Evolutionary conservation across 2,329 filamentous ascomycete genomes (phyloP).

Genomic region (Alternaria atra): DNA sequence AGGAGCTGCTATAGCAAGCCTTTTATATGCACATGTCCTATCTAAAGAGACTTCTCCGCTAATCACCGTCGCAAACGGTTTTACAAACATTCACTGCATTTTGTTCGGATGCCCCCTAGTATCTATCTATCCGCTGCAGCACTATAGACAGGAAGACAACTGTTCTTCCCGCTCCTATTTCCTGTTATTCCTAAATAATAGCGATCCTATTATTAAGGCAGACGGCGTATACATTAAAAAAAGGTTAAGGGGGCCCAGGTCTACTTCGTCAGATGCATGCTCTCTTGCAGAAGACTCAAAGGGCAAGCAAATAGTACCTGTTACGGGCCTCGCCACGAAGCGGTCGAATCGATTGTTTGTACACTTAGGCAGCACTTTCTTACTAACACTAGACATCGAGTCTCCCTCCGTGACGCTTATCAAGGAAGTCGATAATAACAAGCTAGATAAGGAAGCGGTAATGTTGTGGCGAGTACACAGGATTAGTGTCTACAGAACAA

Average conservation of each 20-base stretch:
- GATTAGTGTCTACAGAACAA: conserved; percentile 1
- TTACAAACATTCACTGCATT: conserved; percentile 1
- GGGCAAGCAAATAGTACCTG: not conserved
- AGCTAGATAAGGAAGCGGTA: not conserved
- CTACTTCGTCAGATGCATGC: not conserved
- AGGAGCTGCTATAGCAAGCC: conserved; percentile 2
- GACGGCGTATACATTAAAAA: not conserved
- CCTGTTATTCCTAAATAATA: conserved; percentile 1
- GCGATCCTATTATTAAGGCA: conserved; percentile 7
- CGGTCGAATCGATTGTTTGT: not conserved
- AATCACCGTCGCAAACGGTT: not conserved
- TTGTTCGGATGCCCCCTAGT: conserved; percentile 2
- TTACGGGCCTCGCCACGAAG: not conserved
- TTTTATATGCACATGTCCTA: conserved; percentile 1
- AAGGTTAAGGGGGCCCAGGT: not conserved
- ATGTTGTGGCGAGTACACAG: not conserved
- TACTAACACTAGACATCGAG: not conserved
- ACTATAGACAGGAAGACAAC: not conserved
- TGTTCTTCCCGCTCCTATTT: not conserved
- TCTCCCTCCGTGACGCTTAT: not conserved
- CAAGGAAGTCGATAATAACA: not conserved
- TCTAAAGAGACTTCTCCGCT: not conserved
- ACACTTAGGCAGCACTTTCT: not conserved
- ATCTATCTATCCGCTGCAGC: not conserved
- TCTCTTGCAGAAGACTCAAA: not conserved